Percentiles rank a stretch among this genome's conserved stretches.
Conservation (phyloP, 495 filamentous ascomycete genomes). For the Apiosordaria backusii region DNA sequence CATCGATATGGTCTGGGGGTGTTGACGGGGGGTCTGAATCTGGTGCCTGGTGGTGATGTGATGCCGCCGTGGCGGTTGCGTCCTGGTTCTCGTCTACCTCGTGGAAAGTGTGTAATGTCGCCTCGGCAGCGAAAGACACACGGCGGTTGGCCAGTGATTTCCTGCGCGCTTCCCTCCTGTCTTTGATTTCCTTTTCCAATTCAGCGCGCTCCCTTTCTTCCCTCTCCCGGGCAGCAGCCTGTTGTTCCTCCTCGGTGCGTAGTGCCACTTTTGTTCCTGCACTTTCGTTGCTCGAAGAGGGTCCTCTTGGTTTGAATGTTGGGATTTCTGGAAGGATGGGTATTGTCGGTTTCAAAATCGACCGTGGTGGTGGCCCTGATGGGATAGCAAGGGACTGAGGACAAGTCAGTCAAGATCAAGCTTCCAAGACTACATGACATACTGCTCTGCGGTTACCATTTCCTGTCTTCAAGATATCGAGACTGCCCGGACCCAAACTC, state of each 20-base stretch:
- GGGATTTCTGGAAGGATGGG: slow-evolving; percentile 63
- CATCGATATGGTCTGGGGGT: slow-evolving; percentile 58
- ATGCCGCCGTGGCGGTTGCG: slow-evolving; percentile 76
- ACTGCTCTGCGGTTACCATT: slow-evolving; percentile 81
- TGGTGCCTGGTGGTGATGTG: slow-evolving; percentile 30
- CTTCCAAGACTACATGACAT: slow-evolving; percentile 23
- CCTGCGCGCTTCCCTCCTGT: slow-evolving; percentile 76
- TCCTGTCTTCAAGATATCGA: slow-evolving; percentile 74
- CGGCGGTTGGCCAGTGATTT: slow-evolving; percentile 91
- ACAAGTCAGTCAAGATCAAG: slow-evolving; percentile 19
- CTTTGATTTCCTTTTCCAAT: slow-evolving; percentile 65
- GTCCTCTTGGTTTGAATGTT: slow-evolving; percentile 40
- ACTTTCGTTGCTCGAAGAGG: slow-evolving; percentile 32
- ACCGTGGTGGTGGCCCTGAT: slow-evolving; percentile 52
- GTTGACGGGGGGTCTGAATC: slow-evolving; percentile 60
- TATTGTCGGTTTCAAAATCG: slow-evolving; percentile 82
- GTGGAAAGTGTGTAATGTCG: slow-evolving; percentile 96
- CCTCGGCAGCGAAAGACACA: slow-evolving; percentile 96
- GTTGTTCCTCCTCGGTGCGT: slow-evolving; percentile 74
- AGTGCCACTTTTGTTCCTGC: slow-evolving; percentile 49
- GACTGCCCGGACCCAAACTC: slow-evolving; percentile 86
- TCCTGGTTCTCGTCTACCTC: slow-evolving; percentile 87
- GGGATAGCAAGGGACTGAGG: slow-evolving; percentile 48
- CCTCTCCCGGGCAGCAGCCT: slow-evolving; percentile 67
- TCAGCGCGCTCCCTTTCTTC: slow-evolving; percentile 67